Evolutionary conservation across 495 filamentous ascomycete species (phyloP), one percentile per base, ranked within the genome.

Genomic region (Hypoxylon subgilvum): DNA sequence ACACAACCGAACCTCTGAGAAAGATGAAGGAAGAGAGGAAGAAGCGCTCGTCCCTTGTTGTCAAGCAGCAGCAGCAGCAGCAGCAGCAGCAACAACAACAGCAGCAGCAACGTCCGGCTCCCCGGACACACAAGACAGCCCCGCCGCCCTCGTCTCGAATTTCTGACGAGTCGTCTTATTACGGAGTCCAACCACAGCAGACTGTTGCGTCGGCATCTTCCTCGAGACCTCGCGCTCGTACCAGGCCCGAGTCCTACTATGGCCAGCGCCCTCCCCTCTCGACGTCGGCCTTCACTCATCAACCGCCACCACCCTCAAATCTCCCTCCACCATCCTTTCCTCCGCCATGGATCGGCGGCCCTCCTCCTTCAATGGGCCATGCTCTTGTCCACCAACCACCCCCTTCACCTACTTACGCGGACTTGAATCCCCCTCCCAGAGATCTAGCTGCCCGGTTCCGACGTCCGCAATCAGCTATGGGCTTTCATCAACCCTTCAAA

Each of bases 401-500:
- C 4, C 28, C 74, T 47, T 19, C 72, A 63, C 68, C 62, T 38
- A 43, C 45, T 9, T 57, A 63, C 27, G 21, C 48, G 3, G 60
- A 69, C 4, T 66, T 76, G 19, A 63, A 70, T 25, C 56, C 25
- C 19, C 56, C 56, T 32, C 27, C 32, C 13, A 62, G 67, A 16
- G 65, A 68, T 39, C 45, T 67, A 22, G 72, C 75, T 16, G 74
- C 78, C 40, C 64, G 65, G 4, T 68, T 72, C 36, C 52, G 53
- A 27, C 67, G 76, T 23, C 78, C 76, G 2, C 66, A 69, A 27
- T 79, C 78, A 2, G 69, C 78, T 2, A 75, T 79, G 64, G 75
- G 74, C 21, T 72, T 69, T 38, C 71, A 72, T 17, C 64, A 58
- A 13, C 57, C 68, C 7, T 61, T 68, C 6, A 71, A 58, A 8